phyloP scores from a whole-genome alignment of 1,284 basidiomycete species.

The Cystobasidium slooffiae region DNA sequence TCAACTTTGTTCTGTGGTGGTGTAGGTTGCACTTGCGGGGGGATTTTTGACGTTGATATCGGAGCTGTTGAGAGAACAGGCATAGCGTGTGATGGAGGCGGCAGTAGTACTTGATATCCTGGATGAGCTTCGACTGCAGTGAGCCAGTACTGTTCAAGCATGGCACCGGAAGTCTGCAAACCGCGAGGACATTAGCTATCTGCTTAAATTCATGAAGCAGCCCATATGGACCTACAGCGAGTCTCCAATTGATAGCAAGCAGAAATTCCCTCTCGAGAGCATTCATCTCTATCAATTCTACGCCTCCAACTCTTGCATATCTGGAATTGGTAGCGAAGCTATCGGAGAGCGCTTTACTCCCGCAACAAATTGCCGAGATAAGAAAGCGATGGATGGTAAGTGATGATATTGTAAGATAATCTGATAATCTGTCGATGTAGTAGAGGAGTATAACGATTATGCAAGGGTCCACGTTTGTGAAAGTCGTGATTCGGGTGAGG shows the following conservation, averaged over 20 bases:
- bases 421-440: slow-evolving; percentile 84
- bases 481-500: slow-evolving; percentile 83
- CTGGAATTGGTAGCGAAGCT: slow-evolving; percentile 88
- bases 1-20: no score
- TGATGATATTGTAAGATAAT: slow-evolving; percentile 76
- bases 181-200: not conserved
- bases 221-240: slow-evolving; percentile 69
- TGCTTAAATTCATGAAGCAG: not conserved
- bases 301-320: slow-evolving; percentile 92
- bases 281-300: slow-evolving; percentile 85
- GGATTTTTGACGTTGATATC: not conserved
- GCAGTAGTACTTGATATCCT: slow-evolving; percentile 43
- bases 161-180: slow-evolving; percentile 50
- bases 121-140: slow-evolving; percentile 52
- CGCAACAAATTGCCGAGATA: slow-evolving; percentile 83
- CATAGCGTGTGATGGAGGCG: slow-evolving; percentile 3
- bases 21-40: not conserved
- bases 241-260: slow-evolving; percentile 83
- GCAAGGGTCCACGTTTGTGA: slow-evolving; percentile 90
- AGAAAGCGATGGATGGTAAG: slow-evolving; percentile 94
- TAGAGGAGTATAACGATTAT: slow-evolving; percentile 85
- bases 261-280: slow-evolving; percentile 90
- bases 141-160: slow-evolving; percentile 53
- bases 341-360: slow-evolving; percentile 89
- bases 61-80: not conserved